phyloP scores from a whole-genome alignment of 2,329 filamentous ascomycete genomes.

The Volutella citrinella region DNA sequence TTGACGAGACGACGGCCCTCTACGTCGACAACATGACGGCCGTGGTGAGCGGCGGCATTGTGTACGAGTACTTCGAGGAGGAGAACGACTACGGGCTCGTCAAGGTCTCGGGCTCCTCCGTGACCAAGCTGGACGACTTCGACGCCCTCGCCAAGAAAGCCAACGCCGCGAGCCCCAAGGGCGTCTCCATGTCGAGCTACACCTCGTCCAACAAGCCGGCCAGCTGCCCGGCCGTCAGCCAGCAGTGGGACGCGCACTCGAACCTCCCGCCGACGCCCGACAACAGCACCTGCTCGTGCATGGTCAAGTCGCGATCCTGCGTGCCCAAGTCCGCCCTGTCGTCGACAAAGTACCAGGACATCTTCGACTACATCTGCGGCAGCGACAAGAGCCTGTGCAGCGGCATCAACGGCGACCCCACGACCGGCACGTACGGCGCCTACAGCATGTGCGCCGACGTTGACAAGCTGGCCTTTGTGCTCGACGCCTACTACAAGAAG shows the following conservation, averaged over 20 bases:
- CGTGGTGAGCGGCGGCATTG: slow-evolving; percentile 93
- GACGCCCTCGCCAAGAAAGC: slow-evolving; percentile 68
- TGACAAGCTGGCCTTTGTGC: slow-evolving; percentile 70
- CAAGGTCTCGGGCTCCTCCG: slow-evolving; percentile 54
- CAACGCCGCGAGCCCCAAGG: slow-evolving; percentile 62
- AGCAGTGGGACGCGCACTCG: slow-evolving; percentile 62
- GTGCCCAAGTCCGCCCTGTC: slow-evolving; percentile 57
- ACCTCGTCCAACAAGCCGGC: slow-evolving; percentile 66
- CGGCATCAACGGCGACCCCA: slow-evolving; percentile 66
- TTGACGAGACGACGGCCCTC: slow-evolving; percentile 80
- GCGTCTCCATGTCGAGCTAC: slow-evolving; percentile 67
- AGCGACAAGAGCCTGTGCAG: slow-evolving; percentile 53
- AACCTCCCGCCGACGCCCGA: slow-evolving; percentile 82
- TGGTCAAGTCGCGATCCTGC: slow-evolving; percentile 73
- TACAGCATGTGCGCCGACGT: slow-evolving; percentile 73
- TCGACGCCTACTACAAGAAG: slow-evolving; percentile 69
- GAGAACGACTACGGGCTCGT: slow-evolving; percentile 85
- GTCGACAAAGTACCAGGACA: slow-evolving; percentile 56
- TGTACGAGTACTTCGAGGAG: slow-evolving; percentile 98
- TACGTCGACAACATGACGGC: slow-evolving; percentile 77
- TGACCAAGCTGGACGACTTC: slow-evolving; percentile 73
- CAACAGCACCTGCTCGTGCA: slow-evolving; percentile 77
- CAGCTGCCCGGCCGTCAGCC: slow-evolving; percentile 65
- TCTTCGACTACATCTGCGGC: slow-evolving; percentile 76
- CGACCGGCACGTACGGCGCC: slow-evolving; percentile 68